These are phyloP conservation scores for Phytophthora tubulina DNA, from an alignment of 352 stramenopile genomes.

Conservation along the genomic window DNA sequence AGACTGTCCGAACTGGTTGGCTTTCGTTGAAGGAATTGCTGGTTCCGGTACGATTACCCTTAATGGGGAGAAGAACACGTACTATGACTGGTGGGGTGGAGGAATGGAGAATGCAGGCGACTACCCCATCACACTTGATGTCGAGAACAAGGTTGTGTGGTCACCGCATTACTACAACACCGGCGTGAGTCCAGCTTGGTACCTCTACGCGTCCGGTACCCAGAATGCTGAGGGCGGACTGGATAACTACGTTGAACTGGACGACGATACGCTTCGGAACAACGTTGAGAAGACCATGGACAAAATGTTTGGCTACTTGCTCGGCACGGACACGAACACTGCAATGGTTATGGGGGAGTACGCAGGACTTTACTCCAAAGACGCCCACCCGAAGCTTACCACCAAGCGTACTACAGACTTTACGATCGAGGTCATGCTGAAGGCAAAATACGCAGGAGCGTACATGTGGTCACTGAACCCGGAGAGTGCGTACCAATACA, in stretches of 20 bases:
- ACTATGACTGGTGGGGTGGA: slow-evolving; percentile 79
- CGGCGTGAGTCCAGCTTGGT: slow-evolving; percentile 63
- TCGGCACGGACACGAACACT: slow-evolving; percentile 39
- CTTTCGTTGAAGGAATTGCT: slow-evolving; percentile 73
- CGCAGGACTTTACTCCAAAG: slow-evolving; percentile 65
- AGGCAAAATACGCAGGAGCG: slow-evolving; percentile 56
- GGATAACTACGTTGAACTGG: slow-evolving; percentile 51
- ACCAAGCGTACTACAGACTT: slow-evolving; percentile 72
- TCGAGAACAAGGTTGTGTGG: slow-evolving; percentile 71
- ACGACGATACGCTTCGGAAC: slow-evolving; percentile 49
- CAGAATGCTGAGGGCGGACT: slow-evolving; percentile 27
- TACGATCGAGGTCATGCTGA: slow-evolving; percentile 67
- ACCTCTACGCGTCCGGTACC: slow-evolving; percentile 61
- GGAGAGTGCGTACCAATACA: slow-evolving; percentile 77
- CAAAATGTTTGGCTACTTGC: slow-evolving; percentile 74
- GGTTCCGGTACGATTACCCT: slow-evolving; percentile 45
- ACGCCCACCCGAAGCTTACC: slow-evolving; percentile 59
- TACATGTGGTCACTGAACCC: slow-evolving; percentile 86
- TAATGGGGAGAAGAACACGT: slow-evolving; percentile 34
- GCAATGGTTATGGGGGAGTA: slow-evolving; percentile 75
- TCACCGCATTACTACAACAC: slow-evolving; percentile 83
- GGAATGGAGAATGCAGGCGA: slow-evolving; percentile 54
- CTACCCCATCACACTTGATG: slow-evolving; percentile 49
- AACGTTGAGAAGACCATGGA: slow-evolving; percentile 71
- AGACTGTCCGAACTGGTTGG: slow-evolving; percentile 69